A percentile compares a stretch with the other conserved stretches of the same genome.
Evolutionary conservation across 2,329 filamentous ascomycete genomes (phyloP).

Genomic region (Venturia effusa): DNA sequence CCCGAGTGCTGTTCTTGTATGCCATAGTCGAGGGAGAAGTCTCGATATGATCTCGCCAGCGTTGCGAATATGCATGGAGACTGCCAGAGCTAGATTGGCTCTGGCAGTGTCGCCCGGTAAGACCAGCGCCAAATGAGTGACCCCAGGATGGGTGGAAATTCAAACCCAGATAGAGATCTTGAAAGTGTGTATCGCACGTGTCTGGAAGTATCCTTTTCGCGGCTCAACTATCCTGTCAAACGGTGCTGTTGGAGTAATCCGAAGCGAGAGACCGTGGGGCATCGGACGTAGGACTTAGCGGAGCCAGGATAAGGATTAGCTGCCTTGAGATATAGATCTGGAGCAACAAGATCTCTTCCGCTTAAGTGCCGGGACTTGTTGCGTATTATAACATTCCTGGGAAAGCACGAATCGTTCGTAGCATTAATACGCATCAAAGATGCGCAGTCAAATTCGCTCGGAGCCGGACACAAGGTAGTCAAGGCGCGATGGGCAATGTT

Average conservation of each 20-base stretch:
- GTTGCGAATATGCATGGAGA: slow-evolving; percentile 39
- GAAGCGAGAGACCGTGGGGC: slow-evolving; percentile 25
- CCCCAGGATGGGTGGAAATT: slow-evolving; percentile 21
- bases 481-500: slow-evolving; percentile 28
- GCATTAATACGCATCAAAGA: slow-evolving; percentile 18
- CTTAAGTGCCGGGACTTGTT: slow-evolving; percentile 23
- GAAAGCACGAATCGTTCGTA: slow-evolving; percentile 24
- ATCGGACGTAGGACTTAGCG: slow-evolving; percentile 20
- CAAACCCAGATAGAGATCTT: slow-evolving; percentile 21
- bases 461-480: slow-evolving; percentile 28
- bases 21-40: slow-evolving; percentile 35
- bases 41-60: slow-evolving; percentile 37
- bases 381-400: slow-evolving; percentile 28
- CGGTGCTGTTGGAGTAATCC: slow-evolving; percentile 26
- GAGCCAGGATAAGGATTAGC: slow-evolving; percentile 25
- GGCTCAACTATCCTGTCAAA: slow-evolving; percentile 31
- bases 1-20: slow-evolving; percentile 31
- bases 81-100: slow-evolving; percentile 39
- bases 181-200: slow-evolving; percentile 28
- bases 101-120: slow-evolving; percentile 35
- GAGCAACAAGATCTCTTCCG: slow-evolving; percentile 21
- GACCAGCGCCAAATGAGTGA: slow-evolving; percentile 31
- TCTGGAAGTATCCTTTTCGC: slow-evolving; percentile 23
- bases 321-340: slow-evolving; percentile 28
- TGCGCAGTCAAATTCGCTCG: slow-evolving; percentile 17